Evolutionary conservation across 2,329 filamentous ascomycete species (phyloP), one percentile per base, ranked within the genome.

Genomic region (Fusarium veterinarium): DNA sequence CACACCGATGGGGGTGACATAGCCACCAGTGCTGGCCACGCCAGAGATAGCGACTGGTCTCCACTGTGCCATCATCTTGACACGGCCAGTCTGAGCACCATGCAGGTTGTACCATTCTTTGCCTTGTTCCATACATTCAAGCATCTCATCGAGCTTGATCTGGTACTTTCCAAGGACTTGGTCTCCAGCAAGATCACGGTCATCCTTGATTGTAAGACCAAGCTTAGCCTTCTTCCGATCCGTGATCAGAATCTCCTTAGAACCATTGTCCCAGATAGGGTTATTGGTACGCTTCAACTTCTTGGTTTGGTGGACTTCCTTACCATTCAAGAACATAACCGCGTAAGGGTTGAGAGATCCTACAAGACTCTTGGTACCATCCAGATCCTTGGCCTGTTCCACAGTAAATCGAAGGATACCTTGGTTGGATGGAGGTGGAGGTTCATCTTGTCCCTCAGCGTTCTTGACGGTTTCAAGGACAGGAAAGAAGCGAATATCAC

Each of bases 221-320:
- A 99, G 87, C 80, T 94, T 96, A 63, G 96, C 95, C 79, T 90
- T 91, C 84, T 95, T 97, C 71, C 93, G 92, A 80, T 99, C 95
- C 2, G 95, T 98, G 79, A 99, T 95, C 69, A 99, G 90, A 75
- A 99, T 91, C 79, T 99, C 96, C 83, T 97, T 97, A 75, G 91
- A 93, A 11, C 93, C 93, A 79, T 98, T 92, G 60, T 95, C 92
- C 92, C 95, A 99, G 77, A 99, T 95, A 12, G 96, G 96, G 77
- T 97, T 96, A 84, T 99, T 99, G 67, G 95, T 98, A 69, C 95
- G 92, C 88, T 98, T 99, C 77, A 98, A 88, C 82, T 95, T 97
- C 83, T 95, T 94, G 59, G 95, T 97, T 63, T 91, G 88, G 77
- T 97, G 95, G 8, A 98, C 89, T 80, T 97, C 92, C 83, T 96